These are phyloP conservation scores for Salix arbutifolia DNA, from an alignment of 345 rosid genomes.

Conservation along the genomic window DNA sequence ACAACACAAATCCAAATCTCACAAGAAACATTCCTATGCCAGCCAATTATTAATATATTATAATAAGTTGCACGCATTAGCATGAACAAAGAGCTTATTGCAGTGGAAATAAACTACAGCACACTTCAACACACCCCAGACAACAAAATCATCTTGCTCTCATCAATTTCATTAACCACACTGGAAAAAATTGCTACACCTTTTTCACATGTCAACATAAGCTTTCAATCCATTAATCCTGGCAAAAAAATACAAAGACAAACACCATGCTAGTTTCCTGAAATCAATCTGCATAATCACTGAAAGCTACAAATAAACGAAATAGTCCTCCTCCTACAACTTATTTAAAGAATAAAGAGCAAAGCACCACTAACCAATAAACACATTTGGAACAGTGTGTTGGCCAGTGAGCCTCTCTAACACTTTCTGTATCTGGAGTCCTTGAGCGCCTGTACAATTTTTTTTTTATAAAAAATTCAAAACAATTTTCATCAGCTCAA, in stretches of 20 bases:
- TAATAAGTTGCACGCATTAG: too few relatives aligned
- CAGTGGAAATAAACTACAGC: neutral
- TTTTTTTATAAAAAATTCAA: too few relatives aligned
- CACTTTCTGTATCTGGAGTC: constrained; percentile 78
- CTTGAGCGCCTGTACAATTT: constrained; percentile 84
- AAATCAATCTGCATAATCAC: too few relatives aligned
- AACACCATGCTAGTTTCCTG: too few relatives aligned
- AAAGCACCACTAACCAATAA: constrained; percentile 54
- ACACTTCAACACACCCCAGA: neutral
- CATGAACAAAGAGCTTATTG: neutral
- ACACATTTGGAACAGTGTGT: constrained; percentile 91
- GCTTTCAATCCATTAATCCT: neutral
- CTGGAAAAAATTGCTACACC: neutral
- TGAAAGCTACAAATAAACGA: too few relatives aligned
- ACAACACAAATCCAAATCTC: too few relatives aligned
- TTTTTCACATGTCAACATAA: neutral
- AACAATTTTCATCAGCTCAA: neutral
- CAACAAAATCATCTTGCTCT: neutral
- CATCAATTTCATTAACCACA: neutral
- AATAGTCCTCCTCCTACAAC: too few relatives aligned
- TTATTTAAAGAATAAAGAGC: neutral
- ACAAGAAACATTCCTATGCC: too few relatives aligned
- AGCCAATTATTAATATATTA: too few relatives aligned
- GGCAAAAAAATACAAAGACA: too few relatives aligned
- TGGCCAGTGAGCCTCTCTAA: constrained; percentile 89